A percentile compares a stretch with the other conserved stretches of the same genome.
Conservation (phyloP, 805 yeast species). For the Starmera dryadoides region DNA sequence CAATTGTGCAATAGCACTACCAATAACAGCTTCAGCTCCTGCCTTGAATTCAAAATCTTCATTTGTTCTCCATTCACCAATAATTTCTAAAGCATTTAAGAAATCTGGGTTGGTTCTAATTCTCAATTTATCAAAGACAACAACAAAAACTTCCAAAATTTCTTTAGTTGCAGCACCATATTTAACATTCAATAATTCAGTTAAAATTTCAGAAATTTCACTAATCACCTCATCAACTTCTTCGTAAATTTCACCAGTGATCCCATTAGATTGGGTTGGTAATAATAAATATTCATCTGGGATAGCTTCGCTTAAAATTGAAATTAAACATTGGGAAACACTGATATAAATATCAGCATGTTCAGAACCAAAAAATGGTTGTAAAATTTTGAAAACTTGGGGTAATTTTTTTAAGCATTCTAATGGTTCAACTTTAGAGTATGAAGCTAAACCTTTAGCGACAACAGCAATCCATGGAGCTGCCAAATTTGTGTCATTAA, state of each 20-base stretch:
- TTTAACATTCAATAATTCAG: conserved; percentile 61
- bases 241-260: conserved; percentile 46
- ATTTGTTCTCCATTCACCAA: conserved; percentile 82
- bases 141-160: conserved; percentile 59
- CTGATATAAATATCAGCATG: conserved; percentile 57
- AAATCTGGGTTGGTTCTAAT: conserved; percentile 66
- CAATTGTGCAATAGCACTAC: conserved; percentile 67
- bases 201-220: conserved; percentile 44
- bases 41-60: conserved; percentile 60
- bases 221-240: conserved; percentile 45
- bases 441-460: conserved; percentile 67
- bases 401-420: conserved; percentile 53
- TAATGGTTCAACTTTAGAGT: conserved; percentile 42
- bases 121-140: conserved; percentile 56
- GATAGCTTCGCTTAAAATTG: conserved; percentile 62
- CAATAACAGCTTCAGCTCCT: conserved; percentile 75
- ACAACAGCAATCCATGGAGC: conserved; percentile 95
- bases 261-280: conserved; percentile 31
- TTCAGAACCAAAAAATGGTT: conserved; percentile 64
- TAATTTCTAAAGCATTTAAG: conserved; percentile 53
- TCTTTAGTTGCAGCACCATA: conserved; percentile 73
- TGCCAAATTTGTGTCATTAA: conserved; percentile 76
- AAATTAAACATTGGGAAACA: conserved; percentile 82
- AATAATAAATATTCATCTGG: conserved; percentile 50
- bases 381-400: conserved; percentile 44